These are phyloP conservation scores for Stylosanthes scabra DNA, from an alignment of 331 rosid genomes.

Conservation along the genomic window DNA sequence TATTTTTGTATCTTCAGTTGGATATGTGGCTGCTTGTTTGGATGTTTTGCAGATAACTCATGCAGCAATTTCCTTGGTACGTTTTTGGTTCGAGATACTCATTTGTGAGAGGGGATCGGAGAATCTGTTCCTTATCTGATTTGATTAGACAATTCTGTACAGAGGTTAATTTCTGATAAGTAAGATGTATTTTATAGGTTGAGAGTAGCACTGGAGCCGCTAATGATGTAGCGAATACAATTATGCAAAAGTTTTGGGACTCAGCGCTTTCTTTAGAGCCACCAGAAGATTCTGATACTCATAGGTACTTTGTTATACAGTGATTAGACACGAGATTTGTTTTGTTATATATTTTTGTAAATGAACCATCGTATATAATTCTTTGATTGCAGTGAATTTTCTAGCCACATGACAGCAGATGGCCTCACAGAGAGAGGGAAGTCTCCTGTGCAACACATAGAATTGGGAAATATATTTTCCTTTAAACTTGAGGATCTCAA, in stretches of 20 bases:
- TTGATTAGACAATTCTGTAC: conserved; percentile 4
- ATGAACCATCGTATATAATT: conserved; percentile 28
- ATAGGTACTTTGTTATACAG: conserved; percentile 54
- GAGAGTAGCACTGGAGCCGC: conserved; percentile 86
- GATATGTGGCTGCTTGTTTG: conserved; percentile 75
- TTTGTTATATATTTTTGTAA: conserved; percentile 12
- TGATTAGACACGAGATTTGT: conserved; percentile 24
- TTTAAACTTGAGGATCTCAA: conserved; percentile 85
- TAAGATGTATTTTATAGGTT: conserved; percentile 54
- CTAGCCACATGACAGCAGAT: conserved; percentile 77
- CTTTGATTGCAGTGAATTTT: conserved; percentile 73
- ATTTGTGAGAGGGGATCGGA: not conserved
- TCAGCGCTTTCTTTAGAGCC: conserved; percentile 90
- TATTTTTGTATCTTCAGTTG: conserved; percentile 66
- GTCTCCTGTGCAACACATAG: conserved; percentile 61
- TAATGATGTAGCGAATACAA: conserved; percentile 85
- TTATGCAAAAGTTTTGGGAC: conserved; percentile 99
- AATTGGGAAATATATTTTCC: conserved; percentile 75
- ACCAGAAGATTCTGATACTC: conserved; percentile 86
- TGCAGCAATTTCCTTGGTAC: conserved; percentile 93
- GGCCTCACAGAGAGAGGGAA: conserved; percentile 64
- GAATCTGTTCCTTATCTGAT: not conserved
- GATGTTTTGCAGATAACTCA: conserved; percentile 95
- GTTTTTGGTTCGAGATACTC: conserved; percentile 25
- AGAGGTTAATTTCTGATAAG: conserved; percentile 37